These are phyloP conservation scores for Kingdonia uniflora DNA, from an alignment of 164 flowering plant genomes.

Conservation along the genomic window DNA sequence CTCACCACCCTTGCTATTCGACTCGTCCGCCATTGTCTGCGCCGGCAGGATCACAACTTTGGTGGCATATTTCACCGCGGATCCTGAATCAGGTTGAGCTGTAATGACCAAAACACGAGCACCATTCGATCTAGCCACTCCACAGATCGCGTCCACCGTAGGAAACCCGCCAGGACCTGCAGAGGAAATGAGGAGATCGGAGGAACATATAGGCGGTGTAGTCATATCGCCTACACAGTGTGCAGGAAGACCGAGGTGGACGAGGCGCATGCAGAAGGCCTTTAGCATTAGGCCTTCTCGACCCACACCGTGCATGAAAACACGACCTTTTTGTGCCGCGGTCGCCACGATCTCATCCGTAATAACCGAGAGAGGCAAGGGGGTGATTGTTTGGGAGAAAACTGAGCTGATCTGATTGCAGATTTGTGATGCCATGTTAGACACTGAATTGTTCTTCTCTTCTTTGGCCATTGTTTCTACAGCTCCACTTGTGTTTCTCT, in stretches of 20 bases:
- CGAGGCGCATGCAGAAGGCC: slow-evolving; percentile 63
- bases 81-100: slow-evolving; percentile 58
- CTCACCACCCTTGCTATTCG: slow-evolving; percentile 6
- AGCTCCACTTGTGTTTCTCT: too few relatives aligned
- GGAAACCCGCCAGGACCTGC: slow-evolving; percentile 95
- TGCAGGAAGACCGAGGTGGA: slow-evolving; percentile 70
- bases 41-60: slow-evolving; percentile 60
- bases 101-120: slow-evolving; percentile 64
- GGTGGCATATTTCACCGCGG: slow-evolving; percentile 35
- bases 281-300: slow-evolving; percentile 80
- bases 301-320: slow-evolving; percentile 88
- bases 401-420: slow-evolving; percentile 61
- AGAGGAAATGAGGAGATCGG: slow-evolving; percentile 82
- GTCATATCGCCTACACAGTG: slow-evolving; percentile 88
- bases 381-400: slow-evolving; percentile 34
- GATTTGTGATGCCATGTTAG: slow-evolving; percentile 46
- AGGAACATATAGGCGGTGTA: slow-evolving; percentile 61
- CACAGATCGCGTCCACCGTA: slow-evolving; percentile 82
- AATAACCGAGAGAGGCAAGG: slow-evolving; percentile 29
- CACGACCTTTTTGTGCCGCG: slow-evolving; percentile 29
- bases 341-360: slow-evolving; percentile 37
- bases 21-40: slow-evolving; percentile 84
- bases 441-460: slow-evolving; percentile 14
- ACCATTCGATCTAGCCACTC: slow-evolving; percentile 45
- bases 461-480: too few relatives aligned